These are phyloP conservation scores for Metschnikowia kunwiensis DNA, from an alignment of 805 yeast species.

Conservation along the genomic window DNA sequence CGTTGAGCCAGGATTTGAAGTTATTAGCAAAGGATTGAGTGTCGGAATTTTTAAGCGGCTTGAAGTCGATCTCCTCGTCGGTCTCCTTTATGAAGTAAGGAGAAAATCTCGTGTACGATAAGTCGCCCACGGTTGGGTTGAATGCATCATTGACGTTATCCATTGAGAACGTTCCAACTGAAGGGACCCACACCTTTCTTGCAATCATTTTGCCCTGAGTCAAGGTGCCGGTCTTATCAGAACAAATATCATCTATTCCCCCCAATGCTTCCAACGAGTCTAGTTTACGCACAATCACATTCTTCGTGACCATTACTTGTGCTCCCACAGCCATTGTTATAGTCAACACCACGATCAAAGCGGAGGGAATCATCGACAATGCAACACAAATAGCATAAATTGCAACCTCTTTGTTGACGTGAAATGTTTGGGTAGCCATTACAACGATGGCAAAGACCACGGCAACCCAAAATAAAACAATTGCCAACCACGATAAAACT, in stretches of 20 bases:
- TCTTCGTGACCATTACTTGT: slow-evolving; percentile 61
- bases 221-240: slow-evolving; percentile 80
- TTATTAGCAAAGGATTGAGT: slow-evolving; percentile 22
- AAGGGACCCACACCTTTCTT: slow-evolving; percentile 67
- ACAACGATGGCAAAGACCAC: slow-evolving; percentile 84
- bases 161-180: slow-evolving; percentile 54
- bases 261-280: slow-evolving; percentile 80
- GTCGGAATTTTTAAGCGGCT: slow-evolving; percentile 18
- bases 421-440: slow-evolving; percentile 77
- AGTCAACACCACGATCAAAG: slow-evolving; percentile 76
- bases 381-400: slow-evolving; percentile 87
- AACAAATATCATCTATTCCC: slow-evolving; percentile 74
- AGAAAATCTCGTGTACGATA: slow-evolving; percentile 31
- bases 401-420: slow-evolving; percentile 77
- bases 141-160: slow-evolving; percentile 56
- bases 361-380: slow-evolving; percentile 77
- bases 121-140: slow-evolving; percentile 59
- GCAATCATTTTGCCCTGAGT: slow-evolving; percentile 79
- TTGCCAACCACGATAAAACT: slow-evolving; percentile 72
- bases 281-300: slow-evolving; percentile 72
- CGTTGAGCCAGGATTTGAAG: slow-evolving; percentile 51
- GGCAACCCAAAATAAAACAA: slow-evolving; percentile 67
- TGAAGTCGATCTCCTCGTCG: slow-evolving; percentile 37
- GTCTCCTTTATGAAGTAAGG: slow-evolving; percentile 37
- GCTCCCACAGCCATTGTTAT: slow-evolving; percentile 85